phyloP scores from a whole-genome alignment of 331 rosid species.

The Spiraea crenata region DNA sequence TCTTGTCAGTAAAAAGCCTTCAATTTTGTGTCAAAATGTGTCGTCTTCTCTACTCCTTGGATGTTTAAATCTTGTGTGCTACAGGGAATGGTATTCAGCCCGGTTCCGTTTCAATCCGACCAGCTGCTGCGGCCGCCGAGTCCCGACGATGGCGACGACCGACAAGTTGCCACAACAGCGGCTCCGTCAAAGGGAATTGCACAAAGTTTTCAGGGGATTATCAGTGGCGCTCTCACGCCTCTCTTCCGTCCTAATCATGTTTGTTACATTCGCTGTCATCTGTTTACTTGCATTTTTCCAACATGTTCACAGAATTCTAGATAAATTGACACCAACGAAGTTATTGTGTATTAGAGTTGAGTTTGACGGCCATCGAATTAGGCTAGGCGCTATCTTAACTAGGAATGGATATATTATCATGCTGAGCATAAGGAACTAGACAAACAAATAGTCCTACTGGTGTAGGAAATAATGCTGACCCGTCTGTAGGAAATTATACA shows the following conservation, averaged over 20 bases:
- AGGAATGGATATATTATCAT: background rate
- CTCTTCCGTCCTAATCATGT: slow-evolving; percentile 71
- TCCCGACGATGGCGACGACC: slow-evolving; percentile 45
- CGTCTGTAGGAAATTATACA: background rate
- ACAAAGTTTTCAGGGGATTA: slow-evolving; percentile 44
- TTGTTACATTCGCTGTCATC: slow-evolving; percentile 7
- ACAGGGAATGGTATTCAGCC: slow-evolving; percentile 85
- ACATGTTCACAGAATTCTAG: too few species aligned
- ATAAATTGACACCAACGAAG: too few species aligned
- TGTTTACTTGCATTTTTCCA: background rate
- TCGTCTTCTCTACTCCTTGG: too few species aligned
- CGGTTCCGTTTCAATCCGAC: slow-evolving; percentile 65
- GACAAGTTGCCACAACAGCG: slow-evolving; percentile 15
- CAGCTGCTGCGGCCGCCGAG: slow-evolving; percentile 29
- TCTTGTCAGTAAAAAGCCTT: slow-evolving; percentile 41
- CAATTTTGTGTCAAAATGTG: too few species aligned
- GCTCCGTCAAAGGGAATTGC: slow-evolving; percentile 37
- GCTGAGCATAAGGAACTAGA: background rate
- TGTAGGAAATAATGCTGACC: background rate
- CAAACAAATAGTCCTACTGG: background rate
- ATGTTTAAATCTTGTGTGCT: background rate
- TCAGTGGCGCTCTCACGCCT: slow-evolving; percentile 37
- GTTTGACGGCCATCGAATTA: background rate
- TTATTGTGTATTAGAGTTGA: too few species aligned
- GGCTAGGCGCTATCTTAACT: background rate